Percentiles rank a stretch among this genome's conserved stretches.
These are phyloP conservation scores for Polytolypa hystricis DNA, from an alignment of 2,329 filamentous ascomycete genomes.

Conservation along the genomic window DNA sequence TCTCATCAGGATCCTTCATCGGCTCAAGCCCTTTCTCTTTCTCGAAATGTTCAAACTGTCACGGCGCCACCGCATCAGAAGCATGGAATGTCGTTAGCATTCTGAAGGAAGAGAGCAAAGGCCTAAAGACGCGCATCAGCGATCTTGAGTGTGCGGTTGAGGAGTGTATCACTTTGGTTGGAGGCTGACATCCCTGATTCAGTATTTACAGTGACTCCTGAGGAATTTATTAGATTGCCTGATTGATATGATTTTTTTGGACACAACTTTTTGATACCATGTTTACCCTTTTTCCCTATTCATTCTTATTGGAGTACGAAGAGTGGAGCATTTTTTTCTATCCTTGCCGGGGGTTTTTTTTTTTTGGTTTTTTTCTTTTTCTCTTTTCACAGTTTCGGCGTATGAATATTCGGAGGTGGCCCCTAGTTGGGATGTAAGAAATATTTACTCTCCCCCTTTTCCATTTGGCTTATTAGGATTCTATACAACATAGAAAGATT, in stretches of 20 bases:
- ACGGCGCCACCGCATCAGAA: slow-evolving; percentile 30
- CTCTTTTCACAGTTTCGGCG: no score
- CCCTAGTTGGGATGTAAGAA: no score
- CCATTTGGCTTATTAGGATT: no score
- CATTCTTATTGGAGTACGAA: not conserved
- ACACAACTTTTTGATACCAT: no score
- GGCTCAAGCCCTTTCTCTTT: slow-evolving; percentile 13
- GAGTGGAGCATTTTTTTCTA: no score
- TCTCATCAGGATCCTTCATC: slow-evolving; percentile 24
- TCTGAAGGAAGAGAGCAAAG: slow-evolving; percentile 44
- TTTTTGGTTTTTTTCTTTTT: not conserved
- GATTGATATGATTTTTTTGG: no score
- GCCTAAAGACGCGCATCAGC: slow-evolving; percentile 41
- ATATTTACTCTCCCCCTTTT: no score
- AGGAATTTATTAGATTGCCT: no score
- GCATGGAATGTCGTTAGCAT: slow-evolving; percentile 45
- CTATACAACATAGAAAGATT: no score
- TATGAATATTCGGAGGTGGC: no score
- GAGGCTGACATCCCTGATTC: slow-evolving; percentile 10
- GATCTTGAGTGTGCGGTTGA: slow-evolving; percentile 46
- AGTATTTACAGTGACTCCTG: not conserved
- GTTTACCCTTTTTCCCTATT: no score
- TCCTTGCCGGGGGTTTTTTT: no score
- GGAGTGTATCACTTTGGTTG: slow-evolving; percentile 44
- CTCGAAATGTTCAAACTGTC: slow-evolving; percentile 31